Conservation (phyloP, 805 yeast species). For the Metschnikowia orientalis region DNA sequence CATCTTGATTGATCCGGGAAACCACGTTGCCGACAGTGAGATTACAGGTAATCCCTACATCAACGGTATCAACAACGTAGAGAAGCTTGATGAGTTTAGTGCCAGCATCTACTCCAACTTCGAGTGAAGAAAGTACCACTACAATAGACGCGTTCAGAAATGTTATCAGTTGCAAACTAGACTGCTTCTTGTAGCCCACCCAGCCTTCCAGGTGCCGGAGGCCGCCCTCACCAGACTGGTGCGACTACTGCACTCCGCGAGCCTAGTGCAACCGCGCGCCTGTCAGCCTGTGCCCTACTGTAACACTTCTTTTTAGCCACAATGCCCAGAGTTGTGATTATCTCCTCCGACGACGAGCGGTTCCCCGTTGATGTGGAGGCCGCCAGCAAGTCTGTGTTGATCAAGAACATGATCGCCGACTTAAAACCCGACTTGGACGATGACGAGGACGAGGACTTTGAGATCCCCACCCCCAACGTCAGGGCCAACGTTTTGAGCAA, state of each 20-base stretch:
- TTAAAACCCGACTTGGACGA: conserved; percentile 58
- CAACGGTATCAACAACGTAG: conserved; percentile 36
- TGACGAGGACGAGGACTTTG: conserved; percentile 50
- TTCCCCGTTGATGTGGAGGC: conserved; percentile 76
- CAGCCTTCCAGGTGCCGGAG: too few species aligned
- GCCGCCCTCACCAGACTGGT: too few species aligned
- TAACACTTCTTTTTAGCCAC: too few species aligned
- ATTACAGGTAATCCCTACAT: conserved; percentile 38
- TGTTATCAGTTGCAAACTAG: too few species aligned
- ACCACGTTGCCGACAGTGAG: conserved; percentile 20
- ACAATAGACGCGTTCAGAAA: not conserved
- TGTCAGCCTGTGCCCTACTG: too few species aligned
- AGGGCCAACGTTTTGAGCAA: conserved; percentile 81
- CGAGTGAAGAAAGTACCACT: conserved; percentile 22
- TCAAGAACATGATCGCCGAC: conserved; percentile 84
- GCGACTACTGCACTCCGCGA: too few species aligned
- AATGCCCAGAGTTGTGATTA: conserved; percentile 46
- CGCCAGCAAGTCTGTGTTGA: conserved; percentile 79
- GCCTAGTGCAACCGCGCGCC: too few species aligned
- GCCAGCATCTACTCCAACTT: conserved; percentile 88
- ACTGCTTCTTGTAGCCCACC: too few species aligned
- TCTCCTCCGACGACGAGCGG: conserved; percentile 76
- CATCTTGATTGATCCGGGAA: conserved; percentile 44
- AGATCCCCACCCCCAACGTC: conserved; percentile 88
- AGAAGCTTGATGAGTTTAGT: conserved; percentile 78